Evolutionary conservation across 148 eudicot species (phyloP).

Genomic region (Silene conica): DNA sequence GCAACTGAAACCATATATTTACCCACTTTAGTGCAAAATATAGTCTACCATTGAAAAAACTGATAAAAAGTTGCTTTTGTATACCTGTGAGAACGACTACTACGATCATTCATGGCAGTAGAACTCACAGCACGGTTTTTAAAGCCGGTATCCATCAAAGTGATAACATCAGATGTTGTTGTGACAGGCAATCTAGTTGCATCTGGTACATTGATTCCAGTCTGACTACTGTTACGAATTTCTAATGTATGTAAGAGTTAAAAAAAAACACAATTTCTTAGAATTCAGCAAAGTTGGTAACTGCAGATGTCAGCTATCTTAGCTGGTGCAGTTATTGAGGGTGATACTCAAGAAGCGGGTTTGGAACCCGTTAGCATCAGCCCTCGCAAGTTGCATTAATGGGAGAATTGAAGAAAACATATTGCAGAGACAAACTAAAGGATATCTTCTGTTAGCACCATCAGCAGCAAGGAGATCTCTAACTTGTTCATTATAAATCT

Average conservation of each 20-base stretch:
- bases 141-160: slow-evolving; percentile 73
- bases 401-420: background rate
- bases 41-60: background rate
- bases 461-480: slow-evolving; percentile 87
- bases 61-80: background rate
- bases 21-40: background rate
- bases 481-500: slow-evolving; percentile 94
- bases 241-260: slow-evolving; percentile 74
- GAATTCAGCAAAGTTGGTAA: background rate
- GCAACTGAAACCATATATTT: slow-evolving; percentile 54
- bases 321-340: no score
- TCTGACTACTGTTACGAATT: slow-evolving; percentile 67
- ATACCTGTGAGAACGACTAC: slow-evolving; percentile 98
- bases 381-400: background rate
- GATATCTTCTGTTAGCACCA: slow-evolving; percentile 77
- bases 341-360: no score
- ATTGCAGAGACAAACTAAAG: slow-evolving; percentile 27
- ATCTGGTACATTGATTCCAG: slow-evolving; percentile 85
- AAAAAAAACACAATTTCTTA: slow-evolving; percentile 26
- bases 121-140: slow-evolving; percentile 86
- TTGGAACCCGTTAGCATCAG: no score
- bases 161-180: slow-evolving; percentile 72
- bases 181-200: slow-evolving; percentile 76
- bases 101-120: slow-evolving; percentile 89
- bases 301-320: no score